These are phyloP conservation scores for Acanthochlamys bracteata DNA, from an alignment of 106 monocot species.

Conservation along the genomic window DNA sequence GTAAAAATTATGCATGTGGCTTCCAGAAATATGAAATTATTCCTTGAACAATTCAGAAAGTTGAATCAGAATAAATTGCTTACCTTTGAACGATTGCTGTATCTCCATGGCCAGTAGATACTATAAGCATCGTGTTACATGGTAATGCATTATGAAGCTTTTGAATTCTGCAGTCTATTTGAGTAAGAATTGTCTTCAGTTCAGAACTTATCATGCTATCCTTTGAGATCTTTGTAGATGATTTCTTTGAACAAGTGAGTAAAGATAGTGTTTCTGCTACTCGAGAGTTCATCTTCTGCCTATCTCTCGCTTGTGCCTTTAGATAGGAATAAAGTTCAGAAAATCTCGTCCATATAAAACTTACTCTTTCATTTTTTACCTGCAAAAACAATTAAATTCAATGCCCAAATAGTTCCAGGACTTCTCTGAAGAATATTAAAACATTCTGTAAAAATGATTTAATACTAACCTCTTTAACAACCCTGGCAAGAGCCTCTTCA, in stretches of 20 bases:
- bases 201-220: constrained; percentile 25
- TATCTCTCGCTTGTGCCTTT: constrained; percentile 47
- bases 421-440: not conserved
- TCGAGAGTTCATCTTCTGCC: constrained; percentile 32
- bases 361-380: constrained; percentile 74
- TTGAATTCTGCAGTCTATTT: constrained; percentile 49
- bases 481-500: constrained; percentile 72
- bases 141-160: constrained; percentile 62
- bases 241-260: constrained; percentile 48
- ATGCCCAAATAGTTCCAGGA: not conserved
- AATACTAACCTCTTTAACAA: constrained; percentile 62
- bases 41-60: not conserved
- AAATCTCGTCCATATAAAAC: constrained; percentile 83
- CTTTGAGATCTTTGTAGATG: constrained; percentile 12
- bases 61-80: not conserved
- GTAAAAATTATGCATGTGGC: too few relatives aligned
- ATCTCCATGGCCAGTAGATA: constrained; percentile 87
- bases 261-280: constrained; percentile 55
- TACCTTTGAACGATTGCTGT: constrained; percentile 88
- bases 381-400: constrained; percentile 23
- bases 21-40: not conserved
- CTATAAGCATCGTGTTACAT: constrained; percentile 63
- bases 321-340: constrained; percentile 62
- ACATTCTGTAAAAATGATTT: not conserved
- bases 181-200: constrained; percentile 41